Base-by-base conservation (phyloP, 495 filamentous ascomycete species). In the Physcia stellaris region DNA sequence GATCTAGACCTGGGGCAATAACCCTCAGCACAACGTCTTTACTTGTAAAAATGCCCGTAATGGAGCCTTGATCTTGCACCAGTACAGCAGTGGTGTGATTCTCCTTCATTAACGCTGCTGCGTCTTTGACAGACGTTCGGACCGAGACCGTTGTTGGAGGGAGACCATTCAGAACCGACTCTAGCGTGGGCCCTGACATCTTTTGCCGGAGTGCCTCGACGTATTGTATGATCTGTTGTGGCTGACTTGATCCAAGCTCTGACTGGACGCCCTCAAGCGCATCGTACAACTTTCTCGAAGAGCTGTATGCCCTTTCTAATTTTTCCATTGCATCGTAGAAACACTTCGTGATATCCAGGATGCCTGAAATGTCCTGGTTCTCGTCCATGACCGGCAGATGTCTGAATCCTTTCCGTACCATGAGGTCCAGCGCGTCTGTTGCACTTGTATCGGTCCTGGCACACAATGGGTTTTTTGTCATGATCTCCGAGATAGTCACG, bases 241-340 rank as follows among this genome's bases (percentile, higher is more conserved):
- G 90, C 58, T 98, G 90, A 52, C 80, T 94, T 31, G 90, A 84
- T 22, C 90, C 90, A 20, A 98, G 68, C 55, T 98, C 90, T 2
- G 88, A 94, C 64, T 98, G 90, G n/a, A 98, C 90, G 56, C 90
- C 90, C 57, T 98, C 92, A 45, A 98, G 66, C 24, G 90, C 90
- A 66, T 95, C 90, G 55, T 98, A 96, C 10, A 98, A 70, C 56
- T 94, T 90, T 32, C 88, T 71, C 12, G 92, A 96, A 27, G 92
- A 96, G 53, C 83, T 82, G 59, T 98, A 98, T 15, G 90, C 92
- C 33, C 90, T 77, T 60, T 98, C 90, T 42, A 98, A 59, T 62
- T 98, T 98, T 66, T 98, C 90, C 90, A 98, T 98, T 29, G 90
- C 90, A 64, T 98, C 90, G 58, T 98, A 98, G 62, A 98, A 98